These are phyloP conservation scores for Daldinia sp. DNA, from an alignment of 2,329 filamentous ascomycete genomes.

Conservation along the genomic window DNA sequence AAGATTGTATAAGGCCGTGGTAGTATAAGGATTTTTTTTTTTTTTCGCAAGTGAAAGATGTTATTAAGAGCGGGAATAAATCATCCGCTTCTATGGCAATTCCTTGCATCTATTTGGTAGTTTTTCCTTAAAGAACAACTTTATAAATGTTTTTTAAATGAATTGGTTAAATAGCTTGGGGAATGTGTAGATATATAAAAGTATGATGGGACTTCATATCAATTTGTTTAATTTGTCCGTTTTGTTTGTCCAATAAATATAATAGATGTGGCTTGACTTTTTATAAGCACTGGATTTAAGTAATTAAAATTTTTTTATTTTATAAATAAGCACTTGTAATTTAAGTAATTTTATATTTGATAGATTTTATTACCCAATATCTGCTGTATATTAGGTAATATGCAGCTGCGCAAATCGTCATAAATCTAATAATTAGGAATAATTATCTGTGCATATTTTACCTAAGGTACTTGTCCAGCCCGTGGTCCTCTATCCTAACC, in stretches of 20 bases:
- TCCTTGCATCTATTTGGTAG: constrained; percentile 29
- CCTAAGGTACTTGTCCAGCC: constrained; percentile 27
- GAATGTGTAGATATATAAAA: constrained; percentile 26
- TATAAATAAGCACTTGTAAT: neutral
- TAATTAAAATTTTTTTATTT: too few species aligned
- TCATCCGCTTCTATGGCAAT: constrained; percentile 29
- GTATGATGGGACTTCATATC: constrained; percentile 9
- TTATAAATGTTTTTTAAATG: too few species aligned
- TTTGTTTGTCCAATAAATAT: neutral
- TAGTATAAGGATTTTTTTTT: too few species aligned
- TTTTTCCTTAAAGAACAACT: constrained; percentile 3
- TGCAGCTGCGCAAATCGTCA: constrained; percentile 7
- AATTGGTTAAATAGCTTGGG: neutral
- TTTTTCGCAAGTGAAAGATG: constrained; percentile 8
- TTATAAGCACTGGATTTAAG: constrained; percentile 1
- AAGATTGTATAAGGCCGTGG: too few species aligned
- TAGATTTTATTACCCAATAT: constrained; percentile 15
- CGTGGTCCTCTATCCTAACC: constrained; percentile 2
- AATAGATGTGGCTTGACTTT: constrained; percentile 16
- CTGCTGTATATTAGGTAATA: constrained; percentile 6
- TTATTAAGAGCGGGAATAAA: constrained; percentile 28
- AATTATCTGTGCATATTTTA: neutral
- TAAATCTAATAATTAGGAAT: constrained; percentile 23
- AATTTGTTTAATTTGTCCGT: neutral
- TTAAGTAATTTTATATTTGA: constrained; percentile 9